phyloP scores from a whole-genome alignment of 345 rosid genomes.

The Clausena lansium region DNA sequence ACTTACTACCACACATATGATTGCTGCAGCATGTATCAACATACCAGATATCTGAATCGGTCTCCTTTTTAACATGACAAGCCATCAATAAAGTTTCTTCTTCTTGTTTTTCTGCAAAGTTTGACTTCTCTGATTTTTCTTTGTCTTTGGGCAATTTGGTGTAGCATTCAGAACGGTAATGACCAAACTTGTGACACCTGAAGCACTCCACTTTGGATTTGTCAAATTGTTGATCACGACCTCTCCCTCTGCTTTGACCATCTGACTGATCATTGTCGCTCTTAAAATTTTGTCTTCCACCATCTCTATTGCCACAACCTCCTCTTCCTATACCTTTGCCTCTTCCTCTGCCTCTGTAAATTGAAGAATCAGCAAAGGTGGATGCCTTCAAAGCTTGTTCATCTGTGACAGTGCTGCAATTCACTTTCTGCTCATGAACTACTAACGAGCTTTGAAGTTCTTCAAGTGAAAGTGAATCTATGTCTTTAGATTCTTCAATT shows the following conservation, averaged over 20 bases:
- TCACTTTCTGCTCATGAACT: too few species aligned
- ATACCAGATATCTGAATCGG: too few species aligned
- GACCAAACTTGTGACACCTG: too few species aligned
- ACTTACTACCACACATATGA: background rate
- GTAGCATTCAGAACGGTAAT: too few species aligned
- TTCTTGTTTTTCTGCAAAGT: background rate
- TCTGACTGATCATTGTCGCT: too few species aligned
- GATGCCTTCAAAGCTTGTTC: background rate
- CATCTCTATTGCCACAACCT: too few species aligned
- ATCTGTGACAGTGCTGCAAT: too few species aligned
- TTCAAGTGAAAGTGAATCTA: background rate
- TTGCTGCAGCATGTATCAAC: background rate
- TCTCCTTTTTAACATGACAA: background rate
- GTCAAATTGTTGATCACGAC: too few species aligned
- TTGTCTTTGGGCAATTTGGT: background rate
- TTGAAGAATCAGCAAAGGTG: background rate
- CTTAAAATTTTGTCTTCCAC: too few species aligned
- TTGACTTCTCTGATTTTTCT: background rate
- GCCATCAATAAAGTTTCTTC: background rate
- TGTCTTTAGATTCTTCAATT: background rate
- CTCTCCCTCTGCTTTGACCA: too few species aligned
- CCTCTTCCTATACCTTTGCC: too few species aligned
- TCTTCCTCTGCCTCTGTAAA: background rate
- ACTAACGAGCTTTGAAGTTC: background rate
- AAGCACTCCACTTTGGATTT: too few species aligned